Conservation (phyloP, 495 filamentous ascomycete genomes). For the Podospora sp. region DNA sequence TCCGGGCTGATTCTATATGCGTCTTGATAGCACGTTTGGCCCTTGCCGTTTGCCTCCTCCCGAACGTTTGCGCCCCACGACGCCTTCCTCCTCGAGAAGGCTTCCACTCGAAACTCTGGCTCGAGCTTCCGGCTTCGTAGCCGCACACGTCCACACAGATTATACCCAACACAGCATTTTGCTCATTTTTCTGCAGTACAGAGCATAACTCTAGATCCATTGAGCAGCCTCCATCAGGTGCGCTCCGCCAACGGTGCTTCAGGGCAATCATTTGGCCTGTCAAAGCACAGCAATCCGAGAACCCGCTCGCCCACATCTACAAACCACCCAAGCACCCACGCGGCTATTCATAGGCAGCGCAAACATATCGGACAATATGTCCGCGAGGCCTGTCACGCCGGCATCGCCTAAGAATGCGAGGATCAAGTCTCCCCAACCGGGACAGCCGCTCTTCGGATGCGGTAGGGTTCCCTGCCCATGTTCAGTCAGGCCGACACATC, state of each 20-base stretch:
- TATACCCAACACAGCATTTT: too few relatives aligned
- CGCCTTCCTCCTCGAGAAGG: neutral
- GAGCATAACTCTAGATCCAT: neutral
- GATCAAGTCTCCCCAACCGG: constrained; percentile 53
- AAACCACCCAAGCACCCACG: neutral
- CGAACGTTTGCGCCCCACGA: neutral
- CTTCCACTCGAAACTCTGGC: neutral
- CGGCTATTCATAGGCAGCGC: neutral
- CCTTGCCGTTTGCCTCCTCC: neutral
- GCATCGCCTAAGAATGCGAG: constrained; percentile 58
- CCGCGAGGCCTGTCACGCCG: constrained; percentile 50
- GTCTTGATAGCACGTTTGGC: neutral
- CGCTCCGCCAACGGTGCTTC: neutral
- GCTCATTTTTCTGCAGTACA: too few relatives aligned
- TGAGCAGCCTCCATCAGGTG: neutral
- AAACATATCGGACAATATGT: constrained; percentile 32
- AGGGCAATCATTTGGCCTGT: neutral
- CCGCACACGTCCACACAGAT: neutral
- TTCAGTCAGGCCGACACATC: constrained; percentile 9
- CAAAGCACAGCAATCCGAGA: neutral
- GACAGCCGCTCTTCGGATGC: constrained; percentile 57
- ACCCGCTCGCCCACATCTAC: neutral
- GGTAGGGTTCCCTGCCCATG: constrained; percentile 41
- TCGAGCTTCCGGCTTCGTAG: neutral
- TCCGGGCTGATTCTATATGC: neutral